Base-by-base conservation (phyloP, 2,329 filamentous ascomycete genomes). In the Curvularia verruculosa region DNA sequence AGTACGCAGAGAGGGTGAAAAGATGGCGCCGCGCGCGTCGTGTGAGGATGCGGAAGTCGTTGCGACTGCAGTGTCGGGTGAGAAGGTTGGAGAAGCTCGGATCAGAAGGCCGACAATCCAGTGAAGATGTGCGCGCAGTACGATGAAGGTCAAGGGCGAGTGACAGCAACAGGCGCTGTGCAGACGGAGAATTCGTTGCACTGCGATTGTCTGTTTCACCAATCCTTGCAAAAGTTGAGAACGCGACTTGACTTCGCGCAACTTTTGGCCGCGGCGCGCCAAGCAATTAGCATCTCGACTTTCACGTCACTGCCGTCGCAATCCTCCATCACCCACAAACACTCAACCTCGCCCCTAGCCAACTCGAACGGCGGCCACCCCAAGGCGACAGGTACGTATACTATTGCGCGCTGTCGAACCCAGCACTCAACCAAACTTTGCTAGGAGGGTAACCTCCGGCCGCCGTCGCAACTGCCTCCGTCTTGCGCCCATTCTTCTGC, bases 381-480 rank as follows among this genome's bases (percentile, higher is more conserved):
- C 52, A 45, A 26, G 58, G 57, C 56, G 49, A 46, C 43, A 68
- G 64, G 65, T 68, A 70, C 67, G 66, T 70, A 58, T 34, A 52
- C 44, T 47, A 59, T 50, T 63, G 49, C 49, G 49, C 55, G 44
- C 58, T 21, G 48, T 39, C 49, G 60, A 59, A 54, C 29, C 41
- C 55, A 55, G 28, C 56, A 63, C 65, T 69, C 60, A 68, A 67
- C 48, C 64, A 53, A 60, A 48, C 29, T 50, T 50, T 43, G 52
- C 45, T 59, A 68, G 65, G 64, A 67, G 64, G 63, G 51, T 49
- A 59, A 66, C 65, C 65, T 65, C 64, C 58, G 52, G 60, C 60
- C 62, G 65, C 60, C 56, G 61, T 64, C 49, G 61, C 59, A 60
- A 54, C 51, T 60, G 13, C 43, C 24, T 26, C 23, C 40, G 24